These are phyloP conservation scores for Solanum lycopersicoides DNA, from an alignment of 257 asterid genomes.

Conservation along the genomic window DNA sequence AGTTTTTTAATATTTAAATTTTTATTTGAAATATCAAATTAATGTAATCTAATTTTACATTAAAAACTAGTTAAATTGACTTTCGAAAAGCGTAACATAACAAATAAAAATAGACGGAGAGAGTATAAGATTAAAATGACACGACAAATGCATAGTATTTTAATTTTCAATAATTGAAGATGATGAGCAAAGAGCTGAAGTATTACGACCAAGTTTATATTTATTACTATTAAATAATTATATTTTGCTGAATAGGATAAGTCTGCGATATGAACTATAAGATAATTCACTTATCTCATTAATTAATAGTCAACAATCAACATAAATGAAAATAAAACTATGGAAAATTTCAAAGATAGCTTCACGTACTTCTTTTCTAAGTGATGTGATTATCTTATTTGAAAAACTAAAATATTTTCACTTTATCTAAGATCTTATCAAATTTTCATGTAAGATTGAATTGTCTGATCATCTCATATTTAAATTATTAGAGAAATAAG, in stretches of 20 bases:
- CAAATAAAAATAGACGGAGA: accelerated
- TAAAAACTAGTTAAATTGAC: no score
- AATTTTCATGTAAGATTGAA: not conserved
- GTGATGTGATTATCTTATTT: not conserved
- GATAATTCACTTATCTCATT: not conserved
- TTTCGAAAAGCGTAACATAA: no score
- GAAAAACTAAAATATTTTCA: no score
- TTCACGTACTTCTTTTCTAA: no score
- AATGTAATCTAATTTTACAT: no score
- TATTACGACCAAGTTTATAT: not conserved
- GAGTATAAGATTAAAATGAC: not conserved
- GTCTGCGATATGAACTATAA: not conserved
- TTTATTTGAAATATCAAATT: no score
- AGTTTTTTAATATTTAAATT: no score
- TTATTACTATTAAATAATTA: no score
- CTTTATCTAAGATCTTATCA: not conserved
- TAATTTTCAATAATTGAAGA: not conserved
- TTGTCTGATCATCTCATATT: not conserved
- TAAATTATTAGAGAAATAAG: not conserved
- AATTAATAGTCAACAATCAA: not conserved
- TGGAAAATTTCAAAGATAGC: not conserved
- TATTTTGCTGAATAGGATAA: not conserved
- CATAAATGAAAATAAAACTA: not conserved
- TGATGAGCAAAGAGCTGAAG: not conserved
- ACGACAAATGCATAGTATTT: not conserved